These are phyloP conservation scores for Bipolaris zeicola DNA, from an alignment of 2,329 filamentous ascomycete species.

Conservation along the genomic window DNA sequence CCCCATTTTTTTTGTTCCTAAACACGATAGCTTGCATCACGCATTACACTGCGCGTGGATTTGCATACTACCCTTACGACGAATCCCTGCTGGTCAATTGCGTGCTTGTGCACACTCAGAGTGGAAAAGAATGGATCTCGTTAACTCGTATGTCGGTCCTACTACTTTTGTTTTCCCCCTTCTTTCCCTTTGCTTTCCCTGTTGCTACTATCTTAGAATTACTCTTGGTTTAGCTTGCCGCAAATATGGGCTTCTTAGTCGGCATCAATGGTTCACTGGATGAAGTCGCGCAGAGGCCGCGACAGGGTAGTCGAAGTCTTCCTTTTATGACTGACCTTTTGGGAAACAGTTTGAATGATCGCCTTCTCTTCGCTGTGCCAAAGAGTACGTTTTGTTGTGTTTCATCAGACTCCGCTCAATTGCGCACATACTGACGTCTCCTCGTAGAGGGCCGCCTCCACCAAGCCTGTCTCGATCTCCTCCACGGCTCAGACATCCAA, in stretches of 20 bases:
- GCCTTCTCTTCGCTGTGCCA: slow-evolving; percentile 94
- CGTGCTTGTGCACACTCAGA: slow-evolving; percentile 19
- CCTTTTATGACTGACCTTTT: slow-evolving; percentile 49
- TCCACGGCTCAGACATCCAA: slow-evolving; percentile 93
- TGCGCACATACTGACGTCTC: slow-evolving; percentile 11
- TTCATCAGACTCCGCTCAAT: neutral
- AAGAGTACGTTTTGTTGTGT: slow-evolving; percentile 73
- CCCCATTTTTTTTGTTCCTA: neutral
- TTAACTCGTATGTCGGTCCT: slow-evolving; percentile 46
- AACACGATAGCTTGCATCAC: neutral
- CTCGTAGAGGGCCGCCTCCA: slow-evolving; percentile 86
- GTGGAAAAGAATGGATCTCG: slow-evolving; percentile 47
- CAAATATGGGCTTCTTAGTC: slow-evolving; percentile 31
- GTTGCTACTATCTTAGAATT: neutral
- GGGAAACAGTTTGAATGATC: slow-evolving; percentile 78
- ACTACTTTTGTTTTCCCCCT: slow-evolving; percentile 10
- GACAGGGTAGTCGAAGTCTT: slow-evolving; percentile 42
- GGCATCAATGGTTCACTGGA: slow-evolving; percentile 28
- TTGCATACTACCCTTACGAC: slow-evolving; percentile 16
- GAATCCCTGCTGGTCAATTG: slow-evolving; percentile 25
- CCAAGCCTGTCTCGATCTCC: slow-evolving; percentile 83
- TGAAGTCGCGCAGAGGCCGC: slow-evolving; percentile 29
- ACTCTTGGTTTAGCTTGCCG: slow-evolving; percentile 5
- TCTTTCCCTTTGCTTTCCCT: slow-evolving; percentile 1
- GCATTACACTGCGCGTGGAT: slow-evolving; percentile 14